These are phyloP conservation scores for Cryptococcus amylolentus DNA, from an alignment of 1,284 basidiomycete genomes.

Conservation along the genomic window DNA sequence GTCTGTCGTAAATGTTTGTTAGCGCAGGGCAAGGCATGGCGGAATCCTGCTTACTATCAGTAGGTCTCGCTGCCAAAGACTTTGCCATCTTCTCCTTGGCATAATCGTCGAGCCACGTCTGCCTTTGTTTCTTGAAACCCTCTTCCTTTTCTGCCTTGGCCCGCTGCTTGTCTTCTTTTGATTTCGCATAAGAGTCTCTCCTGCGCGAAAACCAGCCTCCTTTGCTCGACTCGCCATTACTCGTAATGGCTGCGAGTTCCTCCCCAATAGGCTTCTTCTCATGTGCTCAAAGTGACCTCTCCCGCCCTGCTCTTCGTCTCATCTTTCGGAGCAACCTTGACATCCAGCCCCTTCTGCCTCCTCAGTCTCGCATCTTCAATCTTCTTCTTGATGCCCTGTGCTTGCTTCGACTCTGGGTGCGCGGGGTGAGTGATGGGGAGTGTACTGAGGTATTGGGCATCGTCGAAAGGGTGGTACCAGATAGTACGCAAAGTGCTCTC, in stretches of 20 bases:
- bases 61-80: constrained; percentile 17
- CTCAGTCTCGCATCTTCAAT: constrained; percentile 23
- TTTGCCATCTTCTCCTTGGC: no score
- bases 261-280: not conserved
- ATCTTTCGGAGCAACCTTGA: constrained; percentile 2
- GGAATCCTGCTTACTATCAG: constrained; percentile 32
- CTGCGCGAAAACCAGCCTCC: constrained; percentile 38
- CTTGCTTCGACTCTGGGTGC: constrained; percentile 35
- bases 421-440: constrained; percentile 41
- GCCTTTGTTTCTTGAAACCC: constrained; percentile 15
- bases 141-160: constrained; percentile 29
- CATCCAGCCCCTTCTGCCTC: constrained; percentile 7
- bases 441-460: constrained; percentile 32
- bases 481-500: constrained; percentile 30
- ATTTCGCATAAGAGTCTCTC: constrained; percentile 42
- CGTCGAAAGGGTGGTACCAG: constrained; percentile 46
- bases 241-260: not conserved
- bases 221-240: constrained; percentile 18
- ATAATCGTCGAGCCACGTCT: constrained; percentile 8
- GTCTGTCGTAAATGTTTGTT: constrained; percentile 22
- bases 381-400: constrained; percentile 19
- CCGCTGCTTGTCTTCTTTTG: constrained; percentile 38
- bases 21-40: constrained; percentile 31
- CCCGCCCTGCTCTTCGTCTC: not conserved
- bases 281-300: not conserved